Evolutionary conservation across 176 grass and related monocot species (phyloP), one percentile per base, ranked within the genome.

Genomic region (Tuctoria greenei): DNA sequence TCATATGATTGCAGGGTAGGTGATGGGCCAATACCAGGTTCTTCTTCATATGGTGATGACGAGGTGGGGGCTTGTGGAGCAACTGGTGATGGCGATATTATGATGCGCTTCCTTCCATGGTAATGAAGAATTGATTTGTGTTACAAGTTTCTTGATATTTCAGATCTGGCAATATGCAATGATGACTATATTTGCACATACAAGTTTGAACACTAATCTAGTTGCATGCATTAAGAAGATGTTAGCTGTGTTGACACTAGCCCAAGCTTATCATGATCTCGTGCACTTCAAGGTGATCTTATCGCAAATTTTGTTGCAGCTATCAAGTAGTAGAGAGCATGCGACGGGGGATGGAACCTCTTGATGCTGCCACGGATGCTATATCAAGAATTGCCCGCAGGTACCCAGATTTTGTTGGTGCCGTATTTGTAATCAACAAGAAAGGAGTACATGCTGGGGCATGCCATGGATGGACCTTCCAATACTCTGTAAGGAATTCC

Each of bases 81-180:
- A 74, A 90, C 88, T 44, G 95, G 95, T 71, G 91, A 98, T 82
- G 95, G 95, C 71, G 95, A 98, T 87, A 75, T 98, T 23, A 98
- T 98, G 95, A 98, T 98, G 91, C 95, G 86, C 64, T 94, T 94
- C 69, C 84, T 98, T 86, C 91, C 91, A 38, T 98, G 91, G 95
- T 98, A 98, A 73, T 67, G 27, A 38, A 54, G 55, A 64, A 60
- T 60, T 60, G 7, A 40, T 6, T 79, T 42, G 1, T 25, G 5
- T 38, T 71, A 5, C 16, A 85, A 50, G 6, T 60, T 3, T 68
- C 1, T 59, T 69, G 8, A 7, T 12, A 34, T 15, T 34, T 6
- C 16, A 60, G 24, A 38, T 49, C 39, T 60, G 21, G 4, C 38
- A 20, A 54, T 56, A 38, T 64, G 61, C 26, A 56, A 44, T 40